These are phyloP conservation scores for Sarocladium oryzae DNA, from an alignment of 2,329 filamentous ascomycete genomes.

Conservation along the genomic window DNA sequence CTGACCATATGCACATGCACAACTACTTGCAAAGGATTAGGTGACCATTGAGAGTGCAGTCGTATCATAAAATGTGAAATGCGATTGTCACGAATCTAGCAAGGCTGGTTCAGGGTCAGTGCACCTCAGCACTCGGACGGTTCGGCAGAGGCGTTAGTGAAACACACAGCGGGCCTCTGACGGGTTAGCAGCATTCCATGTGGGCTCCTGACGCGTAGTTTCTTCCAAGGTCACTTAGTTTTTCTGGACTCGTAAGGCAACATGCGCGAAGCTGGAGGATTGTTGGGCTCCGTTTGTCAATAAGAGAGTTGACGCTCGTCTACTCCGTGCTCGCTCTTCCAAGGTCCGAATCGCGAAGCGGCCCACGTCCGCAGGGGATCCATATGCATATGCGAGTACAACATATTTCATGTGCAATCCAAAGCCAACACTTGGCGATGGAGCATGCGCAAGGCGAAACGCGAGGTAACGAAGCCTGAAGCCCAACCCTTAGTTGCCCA, in stretches of 20 bases:
- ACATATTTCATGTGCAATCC: not conserved
- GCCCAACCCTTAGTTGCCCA: not conserved
- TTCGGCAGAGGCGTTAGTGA: conserved; percentile 1
- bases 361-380: not conserved
- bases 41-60: too few species aligned
- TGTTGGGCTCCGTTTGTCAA: not conserved
- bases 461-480: not conserved
- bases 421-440: not conserved
- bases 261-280: not conserved
- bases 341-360: too few species aligned
- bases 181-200: not conserved
- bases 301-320: not conserved
- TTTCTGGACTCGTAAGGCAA: too few species aligned
- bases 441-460: not conserved
- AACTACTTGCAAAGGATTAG: too few species aligned
- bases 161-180: not conserved
- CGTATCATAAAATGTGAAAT: too few species aligned
- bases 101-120: not conserved
- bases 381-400: not conserved
- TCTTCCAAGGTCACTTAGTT: not conserved
- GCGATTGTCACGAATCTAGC: not conserved
- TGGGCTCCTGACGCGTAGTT: conserved; percentile 2
- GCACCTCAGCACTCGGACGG: conserved; percentile 1
- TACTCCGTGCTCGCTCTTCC: too few species aligned
- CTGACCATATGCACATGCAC: too few species aligned